Evolutionary conservation across 148 eudicot genomes (phyloP).

Genomic region (Polygonum aviculare): DNA sequence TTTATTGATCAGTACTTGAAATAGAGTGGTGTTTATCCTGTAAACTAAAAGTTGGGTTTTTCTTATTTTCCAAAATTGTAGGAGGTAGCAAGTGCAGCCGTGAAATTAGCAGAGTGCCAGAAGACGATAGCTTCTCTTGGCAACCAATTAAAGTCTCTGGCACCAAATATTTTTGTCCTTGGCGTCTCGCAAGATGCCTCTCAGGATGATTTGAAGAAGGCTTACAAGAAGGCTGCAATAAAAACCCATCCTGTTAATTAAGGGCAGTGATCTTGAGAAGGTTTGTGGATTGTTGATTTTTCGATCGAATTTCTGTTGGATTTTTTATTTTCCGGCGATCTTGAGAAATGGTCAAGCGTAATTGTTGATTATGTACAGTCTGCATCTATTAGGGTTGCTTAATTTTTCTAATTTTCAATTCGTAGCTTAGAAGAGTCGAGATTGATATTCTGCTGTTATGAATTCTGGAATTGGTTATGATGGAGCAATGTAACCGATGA

Average conservation of each 20-base stretch:
- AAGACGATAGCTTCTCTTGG: conserved; percentile 63
- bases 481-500: background rate
- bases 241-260: conserved; percentile 46
- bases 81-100: conserved; percentile 50
- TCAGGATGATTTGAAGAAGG: conserved; percentile 44
- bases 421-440: background rate
- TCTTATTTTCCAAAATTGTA: conserved; percentile 20
- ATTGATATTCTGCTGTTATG: background rate
- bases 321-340: background rate
- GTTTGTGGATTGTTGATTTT: conserved; percentile 10
- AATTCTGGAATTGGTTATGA: background rate
- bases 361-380: background rate
- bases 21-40: background rate
- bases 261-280: conserved; percentile 50
- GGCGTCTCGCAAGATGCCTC: conserved; percentile 36
- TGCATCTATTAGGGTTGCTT: too few species aligned
- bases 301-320: background rate
- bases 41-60: background rate
- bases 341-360: background rate
- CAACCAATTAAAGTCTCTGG: conserved; percentile 52
- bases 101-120: conserved; percentile 64
- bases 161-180: conserved; percentile 38
- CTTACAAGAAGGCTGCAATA: conserved; percentile 39
- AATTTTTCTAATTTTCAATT: background rate
- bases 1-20: background rate